Evolutionary conservation across 2,329 filamentous ascomycete species (phyloP).

Genomic region (Fusarium beomiforme): DNA sequence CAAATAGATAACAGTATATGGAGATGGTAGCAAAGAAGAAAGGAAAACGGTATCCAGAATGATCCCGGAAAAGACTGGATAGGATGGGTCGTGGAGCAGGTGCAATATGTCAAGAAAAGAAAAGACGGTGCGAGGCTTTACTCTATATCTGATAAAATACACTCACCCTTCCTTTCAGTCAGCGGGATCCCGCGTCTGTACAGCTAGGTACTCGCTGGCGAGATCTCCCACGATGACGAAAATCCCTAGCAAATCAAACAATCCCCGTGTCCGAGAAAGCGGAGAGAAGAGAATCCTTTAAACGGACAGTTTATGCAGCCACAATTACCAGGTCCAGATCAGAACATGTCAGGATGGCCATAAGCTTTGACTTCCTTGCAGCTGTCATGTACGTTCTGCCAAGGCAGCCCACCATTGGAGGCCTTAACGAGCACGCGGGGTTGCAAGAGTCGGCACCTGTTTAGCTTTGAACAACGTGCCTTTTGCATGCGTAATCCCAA

Average conservation of each 20-base stretch:
- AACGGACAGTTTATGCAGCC: background rate
- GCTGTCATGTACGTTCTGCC: background rate
- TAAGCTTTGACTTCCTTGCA: background rate
- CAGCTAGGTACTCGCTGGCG: background rate
- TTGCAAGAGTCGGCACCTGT: background rate
- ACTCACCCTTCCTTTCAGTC: background rate
- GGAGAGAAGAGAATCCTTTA: conserved; percentile 45
- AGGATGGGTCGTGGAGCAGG: background rate
- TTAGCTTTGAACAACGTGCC: background rate
- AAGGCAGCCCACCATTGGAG: background rate
- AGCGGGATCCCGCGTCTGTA: background rate
- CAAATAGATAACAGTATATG: background rate
- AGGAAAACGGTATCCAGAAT: background rate
- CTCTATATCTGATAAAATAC: background rate
- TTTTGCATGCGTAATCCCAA: background rate
- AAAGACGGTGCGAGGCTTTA: background rate
- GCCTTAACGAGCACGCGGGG: background rate
- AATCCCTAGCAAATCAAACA: background rate
- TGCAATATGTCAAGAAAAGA: background rate
- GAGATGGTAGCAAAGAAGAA: background rate
- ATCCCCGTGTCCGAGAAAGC: conserved; percentile 1
- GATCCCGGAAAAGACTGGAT: background rate
- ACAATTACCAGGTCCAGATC: background rate
- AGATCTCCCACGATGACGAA: conserved; percentile 1
- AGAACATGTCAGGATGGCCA: background rate